Evolutionary conservation across 805 yeast genomes (phyloP).

Genomic region (Metahyphopichia silvanorum): DNA sequence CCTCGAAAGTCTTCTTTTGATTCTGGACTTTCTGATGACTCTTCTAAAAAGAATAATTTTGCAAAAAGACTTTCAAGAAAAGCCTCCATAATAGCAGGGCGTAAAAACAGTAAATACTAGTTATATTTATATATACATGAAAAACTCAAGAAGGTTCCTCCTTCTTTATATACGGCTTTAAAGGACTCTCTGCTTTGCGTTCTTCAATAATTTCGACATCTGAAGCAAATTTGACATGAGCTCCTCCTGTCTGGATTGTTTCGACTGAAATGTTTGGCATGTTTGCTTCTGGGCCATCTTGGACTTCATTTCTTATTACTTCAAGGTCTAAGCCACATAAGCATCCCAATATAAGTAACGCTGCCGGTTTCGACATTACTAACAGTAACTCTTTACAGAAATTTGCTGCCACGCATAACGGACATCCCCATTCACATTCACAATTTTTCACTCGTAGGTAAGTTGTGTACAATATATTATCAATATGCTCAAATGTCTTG

Average conservation of each 20-base stretch:
- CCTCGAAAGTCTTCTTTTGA: slow-evolving; percentile 18
- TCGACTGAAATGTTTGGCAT: slow-evolving; percentile 70
- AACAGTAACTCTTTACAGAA: slow-evolving; percentile 77
- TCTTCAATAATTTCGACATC: slow-evolving; percentile 45
- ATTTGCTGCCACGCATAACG: slow-evolving; percentile 80
- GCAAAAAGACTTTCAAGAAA: slow-evolving; percentile 30
- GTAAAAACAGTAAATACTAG: slow-evolving; percentile 13
- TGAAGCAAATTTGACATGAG: slow-evolving; percentile 56
- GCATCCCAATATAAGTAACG: slow-evolving; percentile 61
- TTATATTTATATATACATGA: neutral
- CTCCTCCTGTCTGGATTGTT: slow-evolving; percentile 56
- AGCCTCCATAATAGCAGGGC: slow-evolving; percentile 25
- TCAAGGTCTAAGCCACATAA: slow-evolving; percentile 56
- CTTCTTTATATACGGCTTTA: slow-evolving; percentile 1
- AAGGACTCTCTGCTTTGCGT: slow-evolving; percentile 8
- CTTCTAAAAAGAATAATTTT: slow-evolving; percentile 20
- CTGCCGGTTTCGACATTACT: slow-evolving; percentile 87
- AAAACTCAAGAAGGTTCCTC: slow-evolving; percentile 1
- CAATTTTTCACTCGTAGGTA: slow-evolving; percentile 60
- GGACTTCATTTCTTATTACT: slow-evolving; percentile 40
- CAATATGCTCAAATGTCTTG: slow-evolving; percentile 77
- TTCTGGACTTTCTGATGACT: slow-evolving; percentile 13
- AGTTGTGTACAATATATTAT: slow-evolving; percentile 60
- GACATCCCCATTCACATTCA: slow-evolving; percentile 74
- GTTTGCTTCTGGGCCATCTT: slow-evolving; percentile 73